Percentiles rank a stretch among this genome's conserved stretches.
Evolutionary conservation across 2,329 filamentous ascomycete genomes (phyloP).

Genomic region (Colletotrichum ledebouriae): DNA sequence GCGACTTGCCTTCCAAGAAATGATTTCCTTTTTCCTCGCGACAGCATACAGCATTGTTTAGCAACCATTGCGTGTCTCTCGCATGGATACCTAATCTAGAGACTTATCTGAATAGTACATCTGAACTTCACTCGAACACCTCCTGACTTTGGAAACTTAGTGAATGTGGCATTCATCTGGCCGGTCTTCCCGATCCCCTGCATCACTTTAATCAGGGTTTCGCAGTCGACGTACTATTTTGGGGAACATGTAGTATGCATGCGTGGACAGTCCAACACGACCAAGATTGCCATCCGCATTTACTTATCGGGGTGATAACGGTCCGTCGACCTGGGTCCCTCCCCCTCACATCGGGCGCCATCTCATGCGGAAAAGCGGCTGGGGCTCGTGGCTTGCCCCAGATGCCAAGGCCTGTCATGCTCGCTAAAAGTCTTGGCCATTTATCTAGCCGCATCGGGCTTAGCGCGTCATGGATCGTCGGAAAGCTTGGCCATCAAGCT

Average conservation of each 20-base stretch:
- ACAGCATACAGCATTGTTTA: too few species aligned
- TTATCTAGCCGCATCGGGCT: conserved; percentile 2
- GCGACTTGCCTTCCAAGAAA: background rate
- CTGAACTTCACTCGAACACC: too few species aligned
- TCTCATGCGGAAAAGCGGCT: conserved; percentile 1
- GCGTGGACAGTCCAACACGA: background rate
- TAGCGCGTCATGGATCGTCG: background rate
- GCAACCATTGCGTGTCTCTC: too few species aligned
- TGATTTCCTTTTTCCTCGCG: background rate
- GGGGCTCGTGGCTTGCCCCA: conserved; percentile 7
- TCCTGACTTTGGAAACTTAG: too few species aligned
- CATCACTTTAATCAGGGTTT: too few species aligned
- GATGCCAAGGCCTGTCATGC: conserved; percentile 7
- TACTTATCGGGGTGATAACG: conserved; percentile 14
- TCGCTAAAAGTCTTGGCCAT: conserved; percentile 15
- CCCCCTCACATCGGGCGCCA: conserved; percentile 1
- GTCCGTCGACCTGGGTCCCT: background rate
- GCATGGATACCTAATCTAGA: too few species aligned
- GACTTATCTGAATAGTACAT: too few species aligned
- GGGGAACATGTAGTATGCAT: too few species aligned
- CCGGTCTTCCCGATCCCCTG: too few species aligned
- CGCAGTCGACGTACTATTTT: too few species aligned
- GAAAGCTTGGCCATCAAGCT: conserved; percentile 6
- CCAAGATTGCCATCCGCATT: background rate
- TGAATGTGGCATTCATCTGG: too few species aligned